phyloP scores from a whole-genome alignment of 1,284 basidiomycete species.

The Naganishia sp. region DNA sequence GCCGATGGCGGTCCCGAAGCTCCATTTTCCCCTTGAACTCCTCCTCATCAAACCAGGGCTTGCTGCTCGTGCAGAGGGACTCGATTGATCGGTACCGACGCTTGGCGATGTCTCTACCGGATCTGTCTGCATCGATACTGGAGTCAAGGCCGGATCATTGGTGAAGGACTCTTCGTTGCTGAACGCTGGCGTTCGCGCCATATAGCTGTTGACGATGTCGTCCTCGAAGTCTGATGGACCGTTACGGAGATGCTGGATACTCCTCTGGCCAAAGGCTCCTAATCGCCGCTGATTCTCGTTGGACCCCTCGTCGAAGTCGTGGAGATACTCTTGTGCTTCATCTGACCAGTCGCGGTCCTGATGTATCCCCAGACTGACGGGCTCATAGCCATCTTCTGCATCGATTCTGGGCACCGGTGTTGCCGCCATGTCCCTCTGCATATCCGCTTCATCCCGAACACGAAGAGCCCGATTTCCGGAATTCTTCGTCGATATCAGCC shows the following conservation, averaged over 20 bases:
- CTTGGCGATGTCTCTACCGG: neutral
- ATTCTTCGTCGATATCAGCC: conserved; percentile 8
- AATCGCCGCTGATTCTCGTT: neutral
- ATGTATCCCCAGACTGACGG: conserved; percentile 1
- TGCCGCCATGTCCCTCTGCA: conserved; percentile 1
- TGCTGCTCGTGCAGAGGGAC: neutral
- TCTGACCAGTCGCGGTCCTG: conserved; percentile 5
- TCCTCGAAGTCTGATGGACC: neutral
- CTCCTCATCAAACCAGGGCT: neutral
- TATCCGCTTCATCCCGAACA: neutral
- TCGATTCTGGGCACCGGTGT: neutral
- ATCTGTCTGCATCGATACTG: neutral
- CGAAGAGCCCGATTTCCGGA: conserved; percentile 13
- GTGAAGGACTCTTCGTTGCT: neutral
- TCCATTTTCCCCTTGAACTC: conserved; percentile 4
- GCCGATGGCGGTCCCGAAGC: neutral
- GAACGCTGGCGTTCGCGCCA: conserved; percentile 6
- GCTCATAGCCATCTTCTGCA: conserved; percentile 8
- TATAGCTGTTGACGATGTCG: conserved; percentile 22
- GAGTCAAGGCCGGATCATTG: conserved; percentile 1
- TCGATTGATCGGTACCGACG: conserved; percentile 2
- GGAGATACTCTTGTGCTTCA: conserved; percentile 13
- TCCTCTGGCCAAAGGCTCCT: neutral
- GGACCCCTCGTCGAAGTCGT: neutral
- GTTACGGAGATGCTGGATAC: neutral